Conservation (phyloP, 2,329 filamentous ascomycete species). For the Thielaviopsis ethacetica region DNA sequence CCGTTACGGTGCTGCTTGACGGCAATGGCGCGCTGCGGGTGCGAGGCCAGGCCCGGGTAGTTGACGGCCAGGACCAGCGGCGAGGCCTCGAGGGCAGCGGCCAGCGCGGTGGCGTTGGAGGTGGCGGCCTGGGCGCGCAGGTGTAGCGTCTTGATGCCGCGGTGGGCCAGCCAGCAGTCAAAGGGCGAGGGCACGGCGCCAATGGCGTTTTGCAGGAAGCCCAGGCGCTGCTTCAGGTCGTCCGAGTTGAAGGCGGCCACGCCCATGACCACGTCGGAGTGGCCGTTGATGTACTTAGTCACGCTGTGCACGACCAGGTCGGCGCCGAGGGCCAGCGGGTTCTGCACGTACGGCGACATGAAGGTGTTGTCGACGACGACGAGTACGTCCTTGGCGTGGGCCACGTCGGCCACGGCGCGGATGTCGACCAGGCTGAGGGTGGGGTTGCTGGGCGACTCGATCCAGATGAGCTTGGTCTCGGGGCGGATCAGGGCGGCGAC, state of each 20-base stretch:
- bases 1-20: slow-evolving; percentile 83
- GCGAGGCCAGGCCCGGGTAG: slow-evolving; percentile 81
- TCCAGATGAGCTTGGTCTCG: slow-evolving; percentile 92
- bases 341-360: slow-evolving; percentile 90
- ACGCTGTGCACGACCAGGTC: slow-evolving; percentile 95
- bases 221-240: slow-evolving; percentile 56
- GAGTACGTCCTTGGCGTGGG: slow-evolving; percentile 74
- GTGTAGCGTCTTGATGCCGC: slow-evolving; percentile 91
- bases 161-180: slow-evolving; percentile 95
- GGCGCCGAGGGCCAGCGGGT: slow-evolving; percentile 84
- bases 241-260: slow-evolving; percentile 88
- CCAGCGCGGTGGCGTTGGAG: slow-evolving; percentile 64
- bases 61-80: slow-evolving; percentile 78
- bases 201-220: slow-evolving; percentile 93
- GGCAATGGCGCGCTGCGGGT: slow-evolving; percentile 73
- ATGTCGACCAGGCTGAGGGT: slow-evolving; percentile 90
- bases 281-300: slow-evolving; percentile 98
- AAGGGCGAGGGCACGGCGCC: slow-evolving; percentile 89
- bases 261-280: slow-evolving; percentile 94
- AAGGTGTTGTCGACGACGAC: slow-evolving; percentile 99
- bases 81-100: slow-evolving; percentile 59
- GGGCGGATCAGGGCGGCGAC: slow-evolving; percentile 70
- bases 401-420: slow-evolving; percentile 61
- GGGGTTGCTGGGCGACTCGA: slow-evolving; percentile 88
- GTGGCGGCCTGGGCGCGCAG: slow-evolving; percentile 75